phyloP scores from a whole-genome alignment of 129 eudicot species.

The Helianthus tuberosus region DNA sequence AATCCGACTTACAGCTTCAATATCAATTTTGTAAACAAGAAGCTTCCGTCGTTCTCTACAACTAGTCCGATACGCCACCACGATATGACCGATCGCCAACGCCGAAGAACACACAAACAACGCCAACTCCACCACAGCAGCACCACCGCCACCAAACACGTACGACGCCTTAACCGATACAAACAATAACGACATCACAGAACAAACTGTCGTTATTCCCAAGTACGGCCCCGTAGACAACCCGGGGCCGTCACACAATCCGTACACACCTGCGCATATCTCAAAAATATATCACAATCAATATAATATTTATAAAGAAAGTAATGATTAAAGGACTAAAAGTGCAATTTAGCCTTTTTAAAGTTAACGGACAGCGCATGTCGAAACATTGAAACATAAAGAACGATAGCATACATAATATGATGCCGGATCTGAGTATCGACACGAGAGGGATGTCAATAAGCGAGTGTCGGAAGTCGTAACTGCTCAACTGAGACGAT shows the following conservation, averaged over 20 bases:
- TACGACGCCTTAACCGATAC: constrained; percentile 84
- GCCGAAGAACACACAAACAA: constrained; percentile 61
- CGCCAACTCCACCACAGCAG: constrained; percentile 50
- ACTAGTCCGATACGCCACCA: constrained; percentile 87
- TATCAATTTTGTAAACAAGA: constrained; percentile 85
- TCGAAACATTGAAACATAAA: no score
- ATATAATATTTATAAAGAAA: neutral
- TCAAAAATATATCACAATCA: constrained; percentile 10
- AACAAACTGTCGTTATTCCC: constrained; percentile 71
- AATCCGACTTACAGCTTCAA: constrained; percentile 70
- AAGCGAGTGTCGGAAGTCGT: constrained; percentile 75
- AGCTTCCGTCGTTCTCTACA: constrained; percentile 92
- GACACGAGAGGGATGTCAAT: constrained; percentile 89
- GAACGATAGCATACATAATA: constrained; percentile 56
- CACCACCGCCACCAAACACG: constrained; percentile 45
- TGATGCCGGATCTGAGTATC: constrained; percentile 69
- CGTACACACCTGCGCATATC: constrained; percentile 66
- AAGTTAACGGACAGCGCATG: no score
- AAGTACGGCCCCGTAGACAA: constrained; percentile 80
- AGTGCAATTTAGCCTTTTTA: no score
- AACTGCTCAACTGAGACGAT: constrained; percentile 47
- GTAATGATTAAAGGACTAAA: no score
- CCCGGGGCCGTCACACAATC: constrained; percentile 86
- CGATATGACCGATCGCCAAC: constrained; percentile 75
- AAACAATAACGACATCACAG: constrained; percentile 66